Conservation (phyloP, 257 asterid genomes). For the Leonotis leonurus region DNA sequence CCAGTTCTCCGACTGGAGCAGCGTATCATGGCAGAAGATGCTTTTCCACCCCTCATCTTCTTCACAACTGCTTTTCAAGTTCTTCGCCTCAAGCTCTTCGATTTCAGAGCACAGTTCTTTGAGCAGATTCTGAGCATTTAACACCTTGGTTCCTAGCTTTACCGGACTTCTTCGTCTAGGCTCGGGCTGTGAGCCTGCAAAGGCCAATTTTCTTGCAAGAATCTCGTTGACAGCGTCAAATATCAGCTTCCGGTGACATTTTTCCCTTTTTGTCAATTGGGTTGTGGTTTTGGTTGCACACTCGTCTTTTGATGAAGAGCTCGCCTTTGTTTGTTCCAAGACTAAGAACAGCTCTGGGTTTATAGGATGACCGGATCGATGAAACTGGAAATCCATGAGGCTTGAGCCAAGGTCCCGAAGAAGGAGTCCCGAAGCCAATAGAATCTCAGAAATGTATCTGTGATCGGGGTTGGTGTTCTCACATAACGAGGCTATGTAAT, state of each 20-base stretch:
- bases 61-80: conserved; percentile 31
- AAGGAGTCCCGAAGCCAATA: conserved; percentile 85
- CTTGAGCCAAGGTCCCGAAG: conserved; percentile 69
- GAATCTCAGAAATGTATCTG: conserved; percentile 73
- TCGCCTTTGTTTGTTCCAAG: conserved; percentile 78
- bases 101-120: conserved; percentile 67
- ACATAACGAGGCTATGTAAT: conserved; percentile 84
- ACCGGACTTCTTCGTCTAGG: conserved; percentile 32
- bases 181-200: conserved; percentile 23
- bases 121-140: conserved; percentile 71
- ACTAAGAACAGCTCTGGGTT: conserved; percentile 82
- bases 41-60: conserved; percentile 54
- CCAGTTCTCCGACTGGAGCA: conserved; percentile 54
- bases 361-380: conserved; percentile 72
- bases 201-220: conserved; percentile 47
- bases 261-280: conserved; percentile 31
- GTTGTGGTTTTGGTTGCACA: conserved; percentile 15
- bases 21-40: conserved; percentile 47
- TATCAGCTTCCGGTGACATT: conserved; percentile 52
- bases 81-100: conserved; percentile 44
- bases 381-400: conserved; percentile 66
- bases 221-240: conserved; percentile 77
- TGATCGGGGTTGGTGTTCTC: conserved; percentile 70
- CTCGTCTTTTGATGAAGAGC: conserved; percentile 33
- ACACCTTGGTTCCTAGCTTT: conserved; percentile 30